Evolutionary conservation across 176 grass and related monocot genomes (phyloP).

Genomic region (Triticum dicoccoides): DNA sequence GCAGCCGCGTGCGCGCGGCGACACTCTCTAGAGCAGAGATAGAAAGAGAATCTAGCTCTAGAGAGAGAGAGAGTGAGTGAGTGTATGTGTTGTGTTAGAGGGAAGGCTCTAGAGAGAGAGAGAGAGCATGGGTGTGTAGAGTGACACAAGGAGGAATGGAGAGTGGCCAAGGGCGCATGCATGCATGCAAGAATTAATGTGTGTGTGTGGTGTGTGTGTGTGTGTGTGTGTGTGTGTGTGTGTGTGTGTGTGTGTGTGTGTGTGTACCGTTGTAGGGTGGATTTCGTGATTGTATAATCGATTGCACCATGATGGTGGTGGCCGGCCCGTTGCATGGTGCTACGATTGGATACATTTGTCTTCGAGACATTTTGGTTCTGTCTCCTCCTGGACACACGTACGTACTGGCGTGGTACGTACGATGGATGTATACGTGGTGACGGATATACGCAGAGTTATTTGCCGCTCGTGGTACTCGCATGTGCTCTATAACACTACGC

Average conservation of each 20-base stretch:
- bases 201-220: neutral
- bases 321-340: neutral
- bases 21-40: neutral
- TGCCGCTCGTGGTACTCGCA: neutral
- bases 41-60: conserved; percentile 12
- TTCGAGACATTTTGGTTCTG: neutral
- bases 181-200: conserved; percentile 22
- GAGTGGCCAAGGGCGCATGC: neutral
- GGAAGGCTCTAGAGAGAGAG: neutral
- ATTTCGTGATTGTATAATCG: conserved; percentile 30
- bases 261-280: conserved; percentile 40
- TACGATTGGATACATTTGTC: neutral
- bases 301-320: conserved; percentile 17
- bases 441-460: neutral
- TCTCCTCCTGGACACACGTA: neutral
- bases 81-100: neutral
- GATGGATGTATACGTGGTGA: neutral
- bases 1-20: neutral
- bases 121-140: neutral
- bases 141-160: neutral
- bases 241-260: conserved; percentile 4
- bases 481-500: neutral
- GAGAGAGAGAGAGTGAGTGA: neutral
- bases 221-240: neutral
- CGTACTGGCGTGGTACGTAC: neutral